Percentiles rank a stretch among this genome's conserved stretches.
Evolutionary conservation across 202 grass and related monocot species (phyloP).

Genomic region (Cymbopogon flexuosus): DNA sequence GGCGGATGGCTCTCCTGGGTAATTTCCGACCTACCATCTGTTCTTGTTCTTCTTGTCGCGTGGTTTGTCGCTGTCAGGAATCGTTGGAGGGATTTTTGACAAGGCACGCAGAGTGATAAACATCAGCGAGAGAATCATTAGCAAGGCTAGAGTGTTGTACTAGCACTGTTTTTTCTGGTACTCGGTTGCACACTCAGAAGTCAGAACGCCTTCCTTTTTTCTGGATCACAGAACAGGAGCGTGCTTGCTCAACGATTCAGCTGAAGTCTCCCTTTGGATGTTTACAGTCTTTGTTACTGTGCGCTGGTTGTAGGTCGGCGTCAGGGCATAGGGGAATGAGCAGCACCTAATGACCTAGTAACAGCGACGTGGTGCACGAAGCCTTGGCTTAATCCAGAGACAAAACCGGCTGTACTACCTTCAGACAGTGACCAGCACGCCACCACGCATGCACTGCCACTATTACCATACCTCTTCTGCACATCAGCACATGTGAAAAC

Average conservation of each 20-base stretch:
- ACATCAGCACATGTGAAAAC: slow-evolving; percentile 4
- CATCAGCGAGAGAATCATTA: background rate
- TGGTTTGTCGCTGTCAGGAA: background rate
- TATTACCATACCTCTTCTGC: background rate
- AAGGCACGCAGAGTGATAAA: background rate
- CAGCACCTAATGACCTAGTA: background rate
- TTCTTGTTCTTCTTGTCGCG: slow-evolving; percentile 6
- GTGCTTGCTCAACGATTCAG: background rate
- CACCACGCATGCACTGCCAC: no score
- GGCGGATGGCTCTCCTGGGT: background rate
- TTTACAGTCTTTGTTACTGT: background rate
- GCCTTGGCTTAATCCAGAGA: background rate
- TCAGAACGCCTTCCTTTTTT: background rate
- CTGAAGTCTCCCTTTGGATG: background rate
- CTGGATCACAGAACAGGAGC: background rate
- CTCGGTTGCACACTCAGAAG: background rate
- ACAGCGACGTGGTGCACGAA: background rate
- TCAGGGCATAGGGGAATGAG: slow-evolving; percentile 2
- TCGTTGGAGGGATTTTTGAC: background rate
- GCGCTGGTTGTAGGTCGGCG: background rate
- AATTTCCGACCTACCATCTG: slow-evolving; percentile 5
- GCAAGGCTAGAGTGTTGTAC: no score
- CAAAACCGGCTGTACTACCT: background rate
- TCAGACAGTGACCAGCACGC: background rate
- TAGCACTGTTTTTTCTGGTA: background rate